Base-by-base conservation (phyloP, 129 eudicot species). In the Centaurea solstitialis region DNA sequence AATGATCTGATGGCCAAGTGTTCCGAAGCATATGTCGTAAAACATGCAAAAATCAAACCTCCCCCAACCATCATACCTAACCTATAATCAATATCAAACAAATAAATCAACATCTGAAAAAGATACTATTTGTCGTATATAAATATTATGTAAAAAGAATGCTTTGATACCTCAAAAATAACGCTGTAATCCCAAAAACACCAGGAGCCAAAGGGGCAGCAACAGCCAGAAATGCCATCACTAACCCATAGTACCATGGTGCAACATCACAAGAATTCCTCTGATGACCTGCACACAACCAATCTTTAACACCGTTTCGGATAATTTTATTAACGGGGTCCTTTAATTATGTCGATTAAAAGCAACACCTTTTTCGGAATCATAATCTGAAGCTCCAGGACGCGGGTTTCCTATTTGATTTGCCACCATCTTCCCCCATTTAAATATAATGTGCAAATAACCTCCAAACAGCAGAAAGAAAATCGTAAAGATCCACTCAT, bases 401-500 rank as follows among this genome's bases (percentile, higher is more conserved):
- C 75, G 88, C 40, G 88, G 76, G 40, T 82, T 82, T 79, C 87
- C 91, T 61, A 80, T 82, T 77, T 86, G 93, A 78, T 73, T 85
- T 74, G 94, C 88, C 35, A 87, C 91, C 72, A 38, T 30, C 77
- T 81, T 94, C 73, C 99, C 99, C 99, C 99, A 94, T 69, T 39
- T 91, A 84, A 74, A 76, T 30, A 92, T 76, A 72, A 90, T 35
- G 69, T 86, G 85, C 87, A 94, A 76, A 80, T 94, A 94, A 79
- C 91, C 87, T 78, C 97, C 99, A 70, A 94, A 92, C 73, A 92
- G 70, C 10, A 92, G 26, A 86, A 94, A 85, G 83, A 94, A 92
- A 21, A 90, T 71, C 5, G 93, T 89, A 79, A 90, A 94, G 37
- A 94, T 90, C 99, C 99, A 94, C 78, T 94, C 99, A 21, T 92